These are phyloP conservation scores for Colletotrichum tropicale DNA, from an alignment of 2,329 filamentous ascomycete genomes.

Conservation along the genomic window DNA sequence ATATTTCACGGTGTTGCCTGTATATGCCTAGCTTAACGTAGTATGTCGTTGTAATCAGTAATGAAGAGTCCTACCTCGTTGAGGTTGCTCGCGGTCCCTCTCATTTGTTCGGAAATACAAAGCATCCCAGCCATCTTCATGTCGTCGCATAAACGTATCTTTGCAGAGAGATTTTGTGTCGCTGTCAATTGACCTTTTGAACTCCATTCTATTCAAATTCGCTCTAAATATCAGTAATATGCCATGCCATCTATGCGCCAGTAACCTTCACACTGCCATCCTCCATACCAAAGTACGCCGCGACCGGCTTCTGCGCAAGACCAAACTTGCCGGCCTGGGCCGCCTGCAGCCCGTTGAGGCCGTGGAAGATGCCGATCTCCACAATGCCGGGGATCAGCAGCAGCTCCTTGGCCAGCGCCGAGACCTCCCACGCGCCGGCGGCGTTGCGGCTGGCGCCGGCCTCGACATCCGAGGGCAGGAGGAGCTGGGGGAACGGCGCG, in stretches of 20 bases:
- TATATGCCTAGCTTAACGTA: not conserved
- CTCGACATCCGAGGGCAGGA: constrained; percentile 61
- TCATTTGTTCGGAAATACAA: no score
- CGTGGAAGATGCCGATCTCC: constrained; percentile 90
- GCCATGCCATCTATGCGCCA: not conserved
- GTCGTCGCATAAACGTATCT: not conserved
- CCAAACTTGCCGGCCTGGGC: constrained; percentile 55
- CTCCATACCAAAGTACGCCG: constrained; percentile 93
- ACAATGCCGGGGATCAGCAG: constrained; percentile 86
- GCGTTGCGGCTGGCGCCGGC: constrained; percentile 31
- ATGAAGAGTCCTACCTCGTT: not conserved
- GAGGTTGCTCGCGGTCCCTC: not conserved
- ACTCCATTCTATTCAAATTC: not conserved
- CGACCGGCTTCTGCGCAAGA: constrained; percentile 88
- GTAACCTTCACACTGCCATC: constrained; percentile 69
- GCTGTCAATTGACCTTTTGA: not conserved
- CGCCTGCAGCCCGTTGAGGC: constrained; percentile 75
- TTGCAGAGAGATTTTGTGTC: not conserved
- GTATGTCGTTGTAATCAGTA: not conserved
- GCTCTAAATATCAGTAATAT: not conserved
- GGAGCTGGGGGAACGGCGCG: constrained; percentile 80
- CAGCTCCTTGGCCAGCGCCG: constrained; percentile 73
- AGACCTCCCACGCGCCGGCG: constrained; percentile 80
- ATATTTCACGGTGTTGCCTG: not conserved
- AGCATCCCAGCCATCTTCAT: not conserved